Conservation (phyloP, 371 early-diverging fungal genomes). For the Rhizopus arrhizus region DNA sequence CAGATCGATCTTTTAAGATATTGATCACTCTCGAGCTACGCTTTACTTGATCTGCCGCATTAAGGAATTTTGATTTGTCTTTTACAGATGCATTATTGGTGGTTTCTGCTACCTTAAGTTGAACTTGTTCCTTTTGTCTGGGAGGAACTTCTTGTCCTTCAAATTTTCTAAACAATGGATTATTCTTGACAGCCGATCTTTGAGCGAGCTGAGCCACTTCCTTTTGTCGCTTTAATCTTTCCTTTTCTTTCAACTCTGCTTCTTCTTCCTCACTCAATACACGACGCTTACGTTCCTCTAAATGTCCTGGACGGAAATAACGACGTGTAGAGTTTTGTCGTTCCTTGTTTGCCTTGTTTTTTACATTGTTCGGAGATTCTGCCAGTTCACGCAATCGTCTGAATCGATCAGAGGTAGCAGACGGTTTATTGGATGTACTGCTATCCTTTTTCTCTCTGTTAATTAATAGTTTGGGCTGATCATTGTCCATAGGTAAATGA, state of each 20-base stretch:
- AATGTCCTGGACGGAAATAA: constrained; percentile 39
- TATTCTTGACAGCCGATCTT: constrained; percentile 41
- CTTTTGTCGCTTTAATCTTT: constrained; percentile 24
- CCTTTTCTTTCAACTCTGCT: constrained; percentile 27
- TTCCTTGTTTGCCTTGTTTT: constrained; percentile 16
- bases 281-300: constrained; percentile 34
- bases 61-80: constrained; percentile 16
- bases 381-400: constrained; percentile 35
- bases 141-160: constrained; percentile 16
- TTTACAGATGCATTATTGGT: constrained; percentile 1
- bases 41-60: constrained; percentile 22
- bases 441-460: constrained; percentile 11
- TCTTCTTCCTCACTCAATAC: constrained; percentile 40
- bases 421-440: constrained; percentile 3
- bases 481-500: constrained; percentile 18
- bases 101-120: not conserved
- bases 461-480: constrained; percentile 20
- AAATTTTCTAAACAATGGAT: constrained; percentile 36
- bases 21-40: constrained; percentile 30
- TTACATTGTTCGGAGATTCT: constrained; percentile 24
- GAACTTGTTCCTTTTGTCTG: not conserved
- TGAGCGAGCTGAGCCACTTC: constrained; percentile 33
- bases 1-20: constrained; percentile 29
- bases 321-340: constrained; percentile 37
- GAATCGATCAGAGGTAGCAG: constrained; percentile 28